These are phyloP conservation scores for Apiospora aurea DNA, from an alignment of 2,329 filamentous ascomycete genomes.

Conservation along the genomic window DNA sequence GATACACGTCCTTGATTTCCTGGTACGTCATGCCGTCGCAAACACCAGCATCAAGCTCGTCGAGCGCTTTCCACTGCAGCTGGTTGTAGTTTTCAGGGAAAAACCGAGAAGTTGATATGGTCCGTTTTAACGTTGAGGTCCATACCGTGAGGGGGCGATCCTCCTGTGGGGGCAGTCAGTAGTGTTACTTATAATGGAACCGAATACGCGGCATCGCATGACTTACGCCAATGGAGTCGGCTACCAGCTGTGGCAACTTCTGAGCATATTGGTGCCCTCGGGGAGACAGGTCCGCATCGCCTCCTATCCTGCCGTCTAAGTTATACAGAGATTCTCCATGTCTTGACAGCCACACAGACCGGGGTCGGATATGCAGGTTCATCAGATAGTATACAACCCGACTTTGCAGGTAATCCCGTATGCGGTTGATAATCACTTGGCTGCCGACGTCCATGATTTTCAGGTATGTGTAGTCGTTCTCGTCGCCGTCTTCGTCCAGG, in stretches of 20 bases:
- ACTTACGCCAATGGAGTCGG: slow-evolving; percentile 83
- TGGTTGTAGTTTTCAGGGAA: slow-evolving; percentile 86
- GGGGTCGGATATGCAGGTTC: slow-evolving; percentile 96
- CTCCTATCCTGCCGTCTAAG: slow-evolving; percentile 87
- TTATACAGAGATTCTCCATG: slow-evolving; percentile 97
- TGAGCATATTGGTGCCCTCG: slow-evolving; percentile 88
- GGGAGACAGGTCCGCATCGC: slow-evolving; percentile 84
- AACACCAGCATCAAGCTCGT: slow-evolving; percentile 95
- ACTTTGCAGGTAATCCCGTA: slow-evolving; percentile 95
- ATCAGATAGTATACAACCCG: slow-evolving; percentile 98
- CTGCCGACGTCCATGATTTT: slow-evolving; percentile 97
- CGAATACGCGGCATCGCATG: background rate
- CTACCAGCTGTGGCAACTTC: slow-evolving; percentile 83
- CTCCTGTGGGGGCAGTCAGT: slow-evolving; percentile 49
- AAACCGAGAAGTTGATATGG: slow-evolving; percentile 88
- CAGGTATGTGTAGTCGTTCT: slow-evolving; percentile 89
- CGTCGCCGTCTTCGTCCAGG: slow-evolving; percentile 80
- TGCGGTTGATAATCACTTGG: slow-evolving; percentile 97
- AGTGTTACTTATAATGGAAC: background rate
- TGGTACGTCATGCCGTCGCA: slow-evolving; percentile 97
- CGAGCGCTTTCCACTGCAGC: slow-evolving; percentile 97
- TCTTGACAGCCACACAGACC: slow-evolving; percentile 94
- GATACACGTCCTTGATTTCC: slow-evolving; percentile 89
- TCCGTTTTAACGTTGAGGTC: slow-evolving; percentile 75
- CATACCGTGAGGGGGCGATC: slow-evolving; percentile 68